Conservation (phyloP, 2,329 filamentous ascomycete species). For the Byssothecium circinans region DNA sequence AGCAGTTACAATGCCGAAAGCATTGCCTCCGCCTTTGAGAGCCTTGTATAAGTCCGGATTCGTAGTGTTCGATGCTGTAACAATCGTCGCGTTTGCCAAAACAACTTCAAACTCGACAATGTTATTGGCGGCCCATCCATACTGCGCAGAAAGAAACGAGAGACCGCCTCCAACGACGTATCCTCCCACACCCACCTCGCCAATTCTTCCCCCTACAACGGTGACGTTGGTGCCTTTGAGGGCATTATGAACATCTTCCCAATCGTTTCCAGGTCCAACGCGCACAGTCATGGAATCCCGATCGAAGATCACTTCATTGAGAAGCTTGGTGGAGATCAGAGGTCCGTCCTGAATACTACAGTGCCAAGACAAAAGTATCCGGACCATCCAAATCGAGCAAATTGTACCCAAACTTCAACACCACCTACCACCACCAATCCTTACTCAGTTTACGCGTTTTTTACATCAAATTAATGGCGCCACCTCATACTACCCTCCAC, state of each 20-base stretch:
- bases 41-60: slow-evolving; percentile 47
- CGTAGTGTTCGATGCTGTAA: slow-evolving; percentile 44
- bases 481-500: no score
- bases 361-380: no score
- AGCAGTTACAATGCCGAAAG: slow-evolving; percentile 49
- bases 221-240: slow-evolving; percentile 37
- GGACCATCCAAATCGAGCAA: no score
- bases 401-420: no score
- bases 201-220: slow-evolving; percentile 49
- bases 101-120: slow-evolving; percentile 52
- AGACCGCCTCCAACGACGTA: slow-evolving; percentile 48
- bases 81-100: slow-evolving; percentile 48
- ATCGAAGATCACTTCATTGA: slow-evolving; percentile 26
- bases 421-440: no score
- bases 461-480: no score
- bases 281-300: slow-evolving; percentile 18
- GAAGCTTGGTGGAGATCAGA: slow-evolving; percentile 48
- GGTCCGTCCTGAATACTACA: slow-evolving; percentile 49
- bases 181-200: slow-evolving; percentile 51
- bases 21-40: slow-evolving; percentile 49
- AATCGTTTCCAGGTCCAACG: slow-evolving; percentile 33
- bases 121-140: slow-evolving; percentile 53
- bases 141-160: slow-evolving; percentile 45
- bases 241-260: slow-evolving; percentile 39
- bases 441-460: no score